These are phyloP conservation scores for Chaetothyriales sp. DNA, from an alignment of 2,329 filamentous ascomycete species.

Conservation along the genomic window DNA sequence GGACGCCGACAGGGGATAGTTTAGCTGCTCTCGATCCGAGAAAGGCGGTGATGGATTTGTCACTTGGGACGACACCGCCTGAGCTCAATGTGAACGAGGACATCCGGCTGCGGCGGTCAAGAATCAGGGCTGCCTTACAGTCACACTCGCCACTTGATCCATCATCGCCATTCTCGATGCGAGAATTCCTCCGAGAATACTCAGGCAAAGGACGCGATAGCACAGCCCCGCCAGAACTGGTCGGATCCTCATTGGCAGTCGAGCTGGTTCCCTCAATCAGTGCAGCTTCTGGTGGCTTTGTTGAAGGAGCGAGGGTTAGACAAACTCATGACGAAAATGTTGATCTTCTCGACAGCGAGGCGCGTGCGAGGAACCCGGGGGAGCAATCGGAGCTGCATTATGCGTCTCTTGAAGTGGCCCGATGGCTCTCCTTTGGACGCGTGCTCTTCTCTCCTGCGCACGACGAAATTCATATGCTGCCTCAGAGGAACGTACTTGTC, in stretches of 20 bases:
- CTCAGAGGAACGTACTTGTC: slow-evolving; percentile 33
- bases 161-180: slow-evolving; percentile 40
- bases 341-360: slow-evolving; percentile 25
- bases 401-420: slow-evolving; percentile 38
- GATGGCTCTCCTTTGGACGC: slow-evolving; percentile 38
- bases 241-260: slow-evolving; percentile 14
- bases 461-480: slow-evolving; percentile 28
- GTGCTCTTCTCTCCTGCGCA: slow-evolving; percentile 39
- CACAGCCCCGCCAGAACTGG: slow-evolving; percentile 14
- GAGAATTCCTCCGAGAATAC: slow-evolving; percentile 41
- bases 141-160: slow-evolving; percentile 30
- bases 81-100: slow-evolving; percentile 11
- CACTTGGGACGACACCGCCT: background rate
- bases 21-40: background rate
- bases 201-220: slow-evolving; percentile 23
- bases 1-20: background rate
- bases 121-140: slow-evolving; percentile 38
- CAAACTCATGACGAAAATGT: slow-evolving; percentile 18
- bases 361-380: slow-evolving; percentile 29
- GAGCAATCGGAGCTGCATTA: slow-evolving; percentile 35
- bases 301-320: slow-evolving; percentile 20
- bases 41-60: background rate
- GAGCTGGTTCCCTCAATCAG: slow-evolving; percentile 21
- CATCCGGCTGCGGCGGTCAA: slow-evolving; percentile 34
- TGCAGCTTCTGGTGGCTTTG: slow-evolving; percentile 21